Evolutionary conservation across 495 filamentous ascomycete genomes (phyloP).

Genomic region (Trichoderma reesei): DNA sequence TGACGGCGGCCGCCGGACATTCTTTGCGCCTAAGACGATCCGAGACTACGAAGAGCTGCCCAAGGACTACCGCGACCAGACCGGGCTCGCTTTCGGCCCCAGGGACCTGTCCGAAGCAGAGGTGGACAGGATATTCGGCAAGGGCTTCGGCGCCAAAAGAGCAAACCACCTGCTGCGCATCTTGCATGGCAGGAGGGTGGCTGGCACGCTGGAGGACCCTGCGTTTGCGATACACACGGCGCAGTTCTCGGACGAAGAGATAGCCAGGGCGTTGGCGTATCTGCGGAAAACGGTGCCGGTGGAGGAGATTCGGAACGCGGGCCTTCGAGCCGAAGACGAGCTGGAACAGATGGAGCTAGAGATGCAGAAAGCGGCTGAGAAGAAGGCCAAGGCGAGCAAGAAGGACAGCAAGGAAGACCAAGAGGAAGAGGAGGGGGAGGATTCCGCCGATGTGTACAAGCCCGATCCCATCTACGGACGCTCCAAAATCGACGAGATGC

Average conservation of each 20-base stretch:
- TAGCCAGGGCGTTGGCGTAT: constrained; percentile 50
- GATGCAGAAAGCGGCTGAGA: constrained; percentile 16
- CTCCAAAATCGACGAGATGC: constrained; percentile 40
- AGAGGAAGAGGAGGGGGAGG: too few relatives aligned
- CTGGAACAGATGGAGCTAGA: constrained; percentile 52
- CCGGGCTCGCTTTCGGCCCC: constrained; percentile 38
- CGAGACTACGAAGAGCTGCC: constrained; percentile 37
- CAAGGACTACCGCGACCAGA: constrained; percentile 32
- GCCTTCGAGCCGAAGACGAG: constrained; percentile 44
- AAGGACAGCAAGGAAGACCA: constrained; percentile 33
- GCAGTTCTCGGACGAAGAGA: constrained; percentile 22
- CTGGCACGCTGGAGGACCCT: constrained; percentile 61
- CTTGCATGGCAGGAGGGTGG: constrained; percentile 63
- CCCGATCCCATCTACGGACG: constrained; percentile 34
- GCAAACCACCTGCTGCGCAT: constrained; percentile 60
- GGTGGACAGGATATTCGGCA: constrained; percentile 54
- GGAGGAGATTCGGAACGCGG: constrained; percentile 60
- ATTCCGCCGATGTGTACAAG: constrained; percentile 17
- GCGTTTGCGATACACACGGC: constrained; percentile 22
- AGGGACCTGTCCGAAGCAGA: constrained; percentile 42
- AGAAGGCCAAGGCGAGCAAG: constrained; percentile 25
- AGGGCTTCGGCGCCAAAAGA: constrained; percentile 31
- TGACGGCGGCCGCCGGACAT: constrained; percentile 19
- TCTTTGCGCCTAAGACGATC: constrained; percentile 23
- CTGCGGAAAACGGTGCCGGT: constrained; percentile 58